phyloP scores from a whole-genome alignment of 306 rosid genomes.

The Pyrus betulifolia region DNA sequence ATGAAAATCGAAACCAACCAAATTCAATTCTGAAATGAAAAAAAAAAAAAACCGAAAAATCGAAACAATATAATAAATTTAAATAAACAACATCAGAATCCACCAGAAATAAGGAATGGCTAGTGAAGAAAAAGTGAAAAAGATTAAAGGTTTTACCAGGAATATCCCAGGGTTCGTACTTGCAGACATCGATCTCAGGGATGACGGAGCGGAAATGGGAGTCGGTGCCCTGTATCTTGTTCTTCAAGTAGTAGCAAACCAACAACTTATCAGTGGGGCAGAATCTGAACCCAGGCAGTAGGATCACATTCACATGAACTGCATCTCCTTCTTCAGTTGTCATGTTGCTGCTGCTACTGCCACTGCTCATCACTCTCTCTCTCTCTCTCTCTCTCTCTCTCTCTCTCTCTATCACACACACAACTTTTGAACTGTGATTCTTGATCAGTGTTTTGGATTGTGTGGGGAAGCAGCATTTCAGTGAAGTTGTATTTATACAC shows the following conservation, averaged over 20 bases:
- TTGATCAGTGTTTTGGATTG: background rate
- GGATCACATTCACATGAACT: background rate
- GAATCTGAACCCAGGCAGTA: conserved; percentile 36
- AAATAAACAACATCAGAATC: background rate
- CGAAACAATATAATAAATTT: background rate
- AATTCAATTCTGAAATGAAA: background rate
- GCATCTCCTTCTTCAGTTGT: background rate
- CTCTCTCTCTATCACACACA: no score
- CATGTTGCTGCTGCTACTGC: background rate
- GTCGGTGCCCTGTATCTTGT: conserved; percentile 18
- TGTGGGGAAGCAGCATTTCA: background rate
- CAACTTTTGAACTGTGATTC: background rate
- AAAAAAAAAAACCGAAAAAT: background rate
- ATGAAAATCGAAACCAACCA: background rate
- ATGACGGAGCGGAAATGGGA: conserved; percentile 7
- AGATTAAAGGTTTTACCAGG: conserved; percentile 19
- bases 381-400: no score
- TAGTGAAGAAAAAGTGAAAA: background rate
- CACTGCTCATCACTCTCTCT: background rate
- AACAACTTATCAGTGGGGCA: conserved; percentile 36
- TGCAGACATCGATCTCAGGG: conserved; percentile 37
- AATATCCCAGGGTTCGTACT: conserved; percentile 43
- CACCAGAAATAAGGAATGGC: background rate
- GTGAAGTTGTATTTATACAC: background rate
- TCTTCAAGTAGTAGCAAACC: conserved; percentile 29